Base-by-base conservation (phyloP, 2,329 filamentous ascomycete species). In the Penicillium thymicola region DNA sequence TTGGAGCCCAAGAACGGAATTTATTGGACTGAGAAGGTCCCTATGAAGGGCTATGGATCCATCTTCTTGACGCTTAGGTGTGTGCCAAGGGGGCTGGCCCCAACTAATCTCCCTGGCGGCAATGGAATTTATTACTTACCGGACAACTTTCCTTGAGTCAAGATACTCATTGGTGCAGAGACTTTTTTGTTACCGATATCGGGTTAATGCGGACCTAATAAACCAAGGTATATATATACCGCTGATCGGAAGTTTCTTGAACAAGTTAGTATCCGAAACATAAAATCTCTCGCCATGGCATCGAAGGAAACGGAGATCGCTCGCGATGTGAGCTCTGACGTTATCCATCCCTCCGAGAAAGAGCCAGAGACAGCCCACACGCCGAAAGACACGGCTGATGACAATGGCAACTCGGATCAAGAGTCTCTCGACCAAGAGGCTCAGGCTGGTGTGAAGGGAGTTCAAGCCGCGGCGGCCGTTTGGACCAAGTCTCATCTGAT, bases 401-500 rank as follows among this genome's bases (percentile, higher is more conserved):
- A 2, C n/a, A 13, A 46, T 40, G 34, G 11, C 6, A 42, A 34
- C 11, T 36, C 47, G 13, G 51, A 51, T 18, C 48, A 58, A 11
- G 47, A 55, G 7, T 38, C 54, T 10, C 30, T 60, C 2, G 55
- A 60, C n/a, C 38, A 53, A 38, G 57, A 60, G 36, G 55, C 58
- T 14, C 58, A 60, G 44, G 52, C 51, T 47, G 58, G 58, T 55
- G 57, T 57, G 14, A 53, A 55, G 38, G 57, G 46, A 27, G 51
- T 57, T 1, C 58, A 60, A 37, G 58, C 58, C 2, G 32, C 51
- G 14, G 50, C 58, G 0, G 43, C 36, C 8, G 58, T 52, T 11
- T 60, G 58, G 58, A 58, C 58, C 5, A 58, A 50, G 36, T 51
- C 47, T 28, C 57, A 54, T 21, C 40, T 58, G 47, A 52, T 58